Base-by-base conservation (phyloP, 2,329 filamentous ascomycete species). In the Lasiodiplodia theobromae region DNA sequence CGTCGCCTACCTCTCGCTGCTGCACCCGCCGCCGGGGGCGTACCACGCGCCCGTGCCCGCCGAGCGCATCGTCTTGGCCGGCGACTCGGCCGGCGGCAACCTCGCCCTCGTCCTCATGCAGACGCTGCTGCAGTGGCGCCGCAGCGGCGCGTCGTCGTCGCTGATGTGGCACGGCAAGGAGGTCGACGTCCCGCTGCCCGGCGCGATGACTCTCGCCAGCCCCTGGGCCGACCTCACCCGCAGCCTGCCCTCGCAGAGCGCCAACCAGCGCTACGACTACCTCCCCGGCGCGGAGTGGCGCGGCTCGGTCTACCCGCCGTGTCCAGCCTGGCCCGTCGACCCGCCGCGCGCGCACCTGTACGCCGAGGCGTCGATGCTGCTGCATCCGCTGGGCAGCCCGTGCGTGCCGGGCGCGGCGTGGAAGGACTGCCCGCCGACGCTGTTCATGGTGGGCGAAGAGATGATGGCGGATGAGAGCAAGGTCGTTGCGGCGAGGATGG, bases 51-150 rank as follows among this genome's bases (percentile, higher is more conserved):
- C 92, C 2, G 86, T 95, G 1, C 80, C 84, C 6, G 84, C 92
- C 0, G 81, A 84, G 52, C 83, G 92, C 67, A 89, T 96, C 52
- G 88, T 94, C 11, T 82, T 96, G 72, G 85, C 86, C 2, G 92
- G 92, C 49, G 92, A 96, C 75, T 91, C 87, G 68, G 92, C 93
- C 3, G 92, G 93, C 16, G 92, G 91, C 2, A 92, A 91, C 72
- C 86, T 95, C 51, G 80, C 83, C 16, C 83, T 93, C 16, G 86
- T 87, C 0, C 84, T 96, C 0, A 82, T 92, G 0, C 91, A 93
- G 75, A 83, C 91, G 0, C 74, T 95, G 1, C 83, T 94, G 1
- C 87, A 93, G 68, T 81, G 94, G 16, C 81, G 83, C 66, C 82
- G 83, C 38, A 75, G 74, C 21, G 70, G 72, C 68, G 74, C n/a